phyloP scores from a whole-genome alignment of 1,139 yeast species.

The Sugiyamaella japonica region DNA sequence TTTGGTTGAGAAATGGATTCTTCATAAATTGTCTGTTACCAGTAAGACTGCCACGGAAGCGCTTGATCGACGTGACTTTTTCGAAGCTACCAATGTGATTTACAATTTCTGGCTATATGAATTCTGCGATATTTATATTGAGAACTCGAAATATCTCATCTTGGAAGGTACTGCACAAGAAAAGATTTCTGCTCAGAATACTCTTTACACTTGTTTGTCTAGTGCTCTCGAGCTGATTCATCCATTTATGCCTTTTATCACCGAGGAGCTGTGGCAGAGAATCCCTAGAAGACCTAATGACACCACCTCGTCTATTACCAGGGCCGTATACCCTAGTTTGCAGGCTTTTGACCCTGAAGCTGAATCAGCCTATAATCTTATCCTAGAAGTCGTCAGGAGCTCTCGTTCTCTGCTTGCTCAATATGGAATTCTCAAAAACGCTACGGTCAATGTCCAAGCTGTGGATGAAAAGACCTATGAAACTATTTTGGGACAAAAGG shows the following conservation, averaged over 20 bases:
- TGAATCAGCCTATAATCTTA: conserved; percentile 73
- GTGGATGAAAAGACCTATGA: conserved; percentile 49
- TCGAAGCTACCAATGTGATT: conserved; percentile 80
- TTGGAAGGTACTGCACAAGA: conserved; percentile 86
- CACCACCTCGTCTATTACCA: conserved; percentile 65
- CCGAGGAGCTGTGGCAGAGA: conserved; percentile 99
- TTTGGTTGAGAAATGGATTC: conserved; percentile 94
- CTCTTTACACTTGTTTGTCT: conserved; percentile 89
- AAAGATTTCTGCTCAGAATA: conserved; percentile 87
- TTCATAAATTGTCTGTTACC: conserved; percentile 77
- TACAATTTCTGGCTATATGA: conserved; percentile 94
- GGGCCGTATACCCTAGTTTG: conserved; percentile 72
- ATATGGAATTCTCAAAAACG: conserved; percentile 83
- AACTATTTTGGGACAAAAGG: conserved; percentile 68
- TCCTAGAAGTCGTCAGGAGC: conserved; percentile 83
- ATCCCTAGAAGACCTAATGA: conserved; percentile 84
- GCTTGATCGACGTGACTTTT: conserved; percentile 83
- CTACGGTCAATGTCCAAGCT: conserved; percentile 79
- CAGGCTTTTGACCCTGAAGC: conserved; percentile 66
- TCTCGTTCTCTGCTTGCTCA: conserved; percentile 92
- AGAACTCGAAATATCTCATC: conserved; percentile 90
- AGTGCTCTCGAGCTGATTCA: conserved; percentile 90
- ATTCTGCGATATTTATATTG: conserved; percentile 96
- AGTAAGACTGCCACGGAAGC: conserved; percentile 63
- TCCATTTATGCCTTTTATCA: conserved; percentile 96